Base-by-base conservation (phyloP, 495 filamentous ascomycete genomes). In the Aspergillus conjunctus region DNA sequence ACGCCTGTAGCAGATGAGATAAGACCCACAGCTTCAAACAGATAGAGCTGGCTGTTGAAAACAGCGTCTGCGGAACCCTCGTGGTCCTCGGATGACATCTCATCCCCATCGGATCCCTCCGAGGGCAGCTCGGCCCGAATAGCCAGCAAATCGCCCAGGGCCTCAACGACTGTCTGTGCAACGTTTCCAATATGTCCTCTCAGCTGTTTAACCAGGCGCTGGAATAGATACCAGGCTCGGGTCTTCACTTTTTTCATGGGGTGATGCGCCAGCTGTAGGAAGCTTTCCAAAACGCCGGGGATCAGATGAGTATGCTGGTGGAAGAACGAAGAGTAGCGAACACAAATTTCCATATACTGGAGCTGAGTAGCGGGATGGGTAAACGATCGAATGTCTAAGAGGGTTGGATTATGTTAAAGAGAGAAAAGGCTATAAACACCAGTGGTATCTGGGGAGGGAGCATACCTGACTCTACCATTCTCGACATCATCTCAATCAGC, bases 291-390 rank as follows among this genome's bases (percentile, higher is more conserved):
- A 5, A 92, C 92, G 59, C 83, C 87, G 7, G 90, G 89, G 45
- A 98, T 94, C 49, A 87, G 82, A 1, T 85, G 79, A 3, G 87
- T 81, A 64, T 96, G 89, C 37, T 83, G 80, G 60, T 95, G 91
- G 74, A 99, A 98, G 74, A 97, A 97, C n/a, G 85, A 82, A 71
- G 85, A 87, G 71, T 98, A 98, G 37, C 94, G 88, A 33, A 96
- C 92, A 70, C 91, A 95, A 43, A 96, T 94, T 66, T 98, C 94
- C 95, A 98, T 98, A 66, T 94, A 98, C 72, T 96, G 92, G 15
- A 98, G 80, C 58, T 97, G 87, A 32, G 96, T 91, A 20, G 92
- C 91, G 0, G 95, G 94, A 73, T 98, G 94, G 4, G 88, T 85
- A 70, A 91, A 94, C 26, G 82, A 87, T 61, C 89, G 86, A 61